phyloP scores from a whole-genome alignment of 1,139 yeast species.

The Suhomyces coccinellae region DNA sequence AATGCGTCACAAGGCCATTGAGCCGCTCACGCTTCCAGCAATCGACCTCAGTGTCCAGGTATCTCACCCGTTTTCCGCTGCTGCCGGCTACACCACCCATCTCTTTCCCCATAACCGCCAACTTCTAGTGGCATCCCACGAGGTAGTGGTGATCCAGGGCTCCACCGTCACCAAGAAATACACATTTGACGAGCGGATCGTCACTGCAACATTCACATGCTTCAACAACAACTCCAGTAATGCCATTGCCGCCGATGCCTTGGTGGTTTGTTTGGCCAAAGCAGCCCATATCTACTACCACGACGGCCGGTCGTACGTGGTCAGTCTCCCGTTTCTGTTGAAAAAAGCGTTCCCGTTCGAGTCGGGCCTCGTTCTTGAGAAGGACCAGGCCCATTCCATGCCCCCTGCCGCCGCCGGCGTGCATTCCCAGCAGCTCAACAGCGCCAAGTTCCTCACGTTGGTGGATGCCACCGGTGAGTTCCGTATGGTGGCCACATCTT shows the following conservation, averaged over 20 bases:
- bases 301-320: slow-evolving; percentile 57
- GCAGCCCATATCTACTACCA: slow-evolving; percentile 57
- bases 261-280: slow-evolving; percentile 53
- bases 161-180: slow-evolving; percentile 50
- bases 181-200: slow-evolving; percentile 44
- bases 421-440: slow-evolving; percentile 26
- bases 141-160: slow-evolving; percentile 51
- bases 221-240: slow-evolving; percentile 24
- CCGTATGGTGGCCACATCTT: slow-evolving; percentile 66
- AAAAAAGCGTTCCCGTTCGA: slow-evolving; percentile 58
- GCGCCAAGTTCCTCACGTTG: slow-evolving; percentile 57
- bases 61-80: slow-evolving; percentile 20
- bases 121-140: slow-evolving; percentile 26
- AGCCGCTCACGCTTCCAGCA: slow-evolving; percentile 21
- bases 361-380: slow-evolving; percentile 63
- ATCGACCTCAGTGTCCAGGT: slow-evolving; percentile 19
- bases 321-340: slow-evolving; percentile 65
- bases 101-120: slow-evolving; percentile 34
- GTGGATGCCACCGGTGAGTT: slow-evolving; percentile 71
- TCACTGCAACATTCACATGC: slow-evolving; percentile 51
- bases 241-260: slow-evolving; percentile 21
- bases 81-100: slow-evolving; percentile 18
- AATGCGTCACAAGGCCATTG: slow-evolving; percentile 11
- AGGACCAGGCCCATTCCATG: slow-evolving; percentile 30
- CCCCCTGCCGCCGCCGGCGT: slow-evolving; percentile 12